Percentiles rank a stretch among this genome's conserved stretches.
Conservation (phyloP, 1,139 yeast genomes). For the Wickerhamomyces sp. region DNA sequence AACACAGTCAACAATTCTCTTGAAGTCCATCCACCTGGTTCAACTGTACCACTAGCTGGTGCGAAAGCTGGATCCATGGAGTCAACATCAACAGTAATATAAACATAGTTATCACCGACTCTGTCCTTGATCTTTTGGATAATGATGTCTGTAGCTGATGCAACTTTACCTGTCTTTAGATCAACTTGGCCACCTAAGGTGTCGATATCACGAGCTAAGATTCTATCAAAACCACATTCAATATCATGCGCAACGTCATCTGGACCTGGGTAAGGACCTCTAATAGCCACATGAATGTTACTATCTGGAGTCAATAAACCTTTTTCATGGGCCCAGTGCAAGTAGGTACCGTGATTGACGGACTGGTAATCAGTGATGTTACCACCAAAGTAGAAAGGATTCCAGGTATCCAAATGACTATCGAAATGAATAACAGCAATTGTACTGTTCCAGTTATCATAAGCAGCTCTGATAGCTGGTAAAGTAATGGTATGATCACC, state of each 20-base stretch:
- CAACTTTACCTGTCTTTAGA: constrained; percentile 24
- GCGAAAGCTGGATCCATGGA: constrained; percentile 52
- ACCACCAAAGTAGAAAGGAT: constrained; percentile 51
- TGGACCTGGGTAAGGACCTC: constrained; percentile 33
- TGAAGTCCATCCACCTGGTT: constrained; percentile 52
- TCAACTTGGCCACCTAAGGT: constrained; percentile 1
- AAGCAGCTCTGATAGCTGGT: constrained; percentile 48
- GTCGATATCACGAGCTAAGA: constrained; percentile 47
- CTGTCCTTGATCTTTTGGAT: constrained; percentile 34
- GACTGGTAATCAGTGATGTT: constrained; percentile 41
- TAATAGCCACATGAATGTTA: constrained; percentile 34
- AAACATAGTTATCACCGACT: constrained; percentile 38
- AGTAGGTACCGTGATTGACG: constrained; percentile 51
- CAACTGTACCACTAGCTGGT: constrained; percentile 60
- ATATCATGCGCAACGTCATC: constrained; percentile 43
- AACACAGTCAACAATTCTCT: constrained; percentile 45
- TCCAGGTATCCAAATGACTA: constrained; percentile 59
- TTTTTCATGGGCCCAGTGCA: constrained; percentile 56
- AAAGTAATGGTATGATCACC: constrained; percentile 58
- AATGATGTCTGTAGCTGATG: constrained; percentile 38
- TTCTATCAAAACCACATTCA: constrained; percentile 42
- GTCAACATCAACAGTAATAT: constrained; percentile 51
- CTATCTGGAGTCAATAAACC: constrained; percentile 40
- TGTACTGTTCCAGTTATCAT: constrained; percentile 42
- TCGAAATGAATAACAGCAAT: constrained; percentile 52